These are phyloP conservation scores for Candida broadrunensis DNA, from an alignment of 805 yeast genomes.

Conservation along the genomic window DNA sequence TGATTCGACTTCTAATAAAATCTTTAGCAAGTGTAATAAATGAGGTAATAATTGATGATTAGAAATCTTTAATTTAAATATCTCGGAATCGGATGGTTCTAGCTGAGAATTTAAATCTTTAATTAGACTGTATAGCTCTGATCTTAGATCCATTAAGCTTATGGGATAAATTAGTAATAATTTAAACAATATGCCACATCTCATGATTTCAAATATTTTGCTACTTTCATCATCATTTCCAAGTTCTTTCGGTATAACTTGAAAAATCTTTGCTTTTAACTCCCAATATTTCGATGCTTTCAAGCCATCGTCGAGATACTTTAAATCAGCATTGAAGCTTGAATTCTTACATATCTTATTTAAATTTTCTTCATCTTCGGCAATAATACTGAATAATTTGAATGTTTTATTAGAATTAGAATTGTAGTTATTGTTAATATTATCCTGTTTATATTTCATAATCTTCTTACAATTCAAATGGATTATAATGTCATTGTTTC, in stretches of 20 bases:
- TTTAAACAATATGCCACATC: constrained; percentile 10
- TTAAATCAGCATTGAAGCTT: constrained; percentile 8
- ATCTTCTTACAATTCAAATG: constrained; percentile 5
- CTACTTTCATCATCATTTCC: neutral
- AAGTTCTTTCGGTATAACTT: neutral
- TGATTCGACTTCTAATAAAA: constrained; percentile 19
- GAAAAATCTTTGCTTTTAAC: constrained; percentile 1
- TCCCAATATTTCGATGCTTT: constrained; percentile 1
- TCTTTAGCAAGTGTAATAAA: constrained; percentile 25
- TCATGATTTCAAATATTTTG: constrained; percentile 3
- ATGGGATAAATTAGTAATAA: constrained; percentile 9
- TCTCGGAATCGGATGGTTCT: constrained; percentile 5
- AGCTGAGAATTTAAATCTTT: constrained; percentile 3
- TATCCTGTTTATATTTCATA: neutral
- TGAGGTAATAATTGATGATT: constrained; percentile 32
- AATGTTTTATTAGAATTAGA: constrained; percentile 2
- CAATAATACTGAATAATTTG: constrained; percentile 3
- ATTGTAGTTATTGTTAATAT: constrained; percentile 5
- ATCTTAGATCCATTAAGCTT: constrained; percentile 5
- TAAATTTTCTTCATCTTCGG: constrained; percentile 1
- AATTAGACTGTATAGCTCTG: constrained; percentile 9
- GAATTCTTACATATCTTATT: constrained; percentile 4
- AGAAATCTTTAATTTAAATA: constrained; percentile 21
- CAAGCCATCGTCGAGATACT: neutral
- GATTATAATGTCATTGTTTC: constrained; percentile 9